Base-by-base conservation (phyloP, 2,329 filamentous ascomycete genomes). In the Thelonectria blattea region DNA sequence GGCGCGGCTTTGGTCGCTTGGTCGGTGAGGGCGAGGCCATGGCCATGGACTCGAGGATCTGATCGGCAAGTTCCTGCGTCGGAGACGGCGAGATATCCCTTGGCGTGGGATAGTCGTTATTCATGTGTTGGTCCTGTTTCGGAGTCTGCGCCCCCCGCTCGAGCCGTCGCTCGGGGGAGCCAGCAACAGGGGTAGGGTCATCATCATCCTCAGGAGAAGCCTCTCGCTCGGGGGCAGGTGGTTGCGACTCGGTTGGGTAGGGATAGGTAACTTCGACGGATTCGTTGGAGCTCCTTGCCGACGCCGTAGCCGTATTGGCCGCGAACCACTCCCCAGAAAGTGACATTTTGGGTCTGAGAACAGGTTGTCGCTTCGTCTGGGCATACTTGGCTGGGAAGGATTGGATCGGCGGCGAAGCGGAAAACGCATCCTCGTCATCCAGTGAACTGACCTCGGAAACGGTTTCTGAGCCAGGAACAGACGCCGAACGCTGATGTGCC, bases 11-110 rank as follows among this genome's bases (percentile, higher is more conserved):
- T 2, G 65, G 39, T 14, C 71, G 73, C 66, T 86, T 88, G 45
- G 77, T 72, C 0, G 86, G 86, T 0, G 86, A 88, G 0, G 85
- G 85, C 2, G 86, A 87, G 0, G 80, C 78, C 47, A 80, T 79
- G 22, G 81, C 76, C 72, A 88, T 83, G 0, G 82, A 84, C 12
- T 81, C 80, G 5, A 88, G 72, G 43, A 88, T 88, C 42, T 83
- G 76, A 58, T 88, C 82, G 1, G 85, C 85, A 61, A 83, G 70
- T n/a, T 78, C 76, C 56, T 85, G 81, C 0, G 80, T 81, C 0
- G 67, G 64, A 3, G 67, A 69, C 1, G 62, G 48, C 1, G 61
- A 60, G 8, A 62, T 45, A 6, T 54, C 52, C 9, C 60, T 43
- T 62, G 67, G 14, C 12, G 61, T 58, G 15, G 45, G 39, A 10